phyloP scores from a whole-genome alignment of 768 basidiomycete species.

The Termitomyces sp. region DNA sequence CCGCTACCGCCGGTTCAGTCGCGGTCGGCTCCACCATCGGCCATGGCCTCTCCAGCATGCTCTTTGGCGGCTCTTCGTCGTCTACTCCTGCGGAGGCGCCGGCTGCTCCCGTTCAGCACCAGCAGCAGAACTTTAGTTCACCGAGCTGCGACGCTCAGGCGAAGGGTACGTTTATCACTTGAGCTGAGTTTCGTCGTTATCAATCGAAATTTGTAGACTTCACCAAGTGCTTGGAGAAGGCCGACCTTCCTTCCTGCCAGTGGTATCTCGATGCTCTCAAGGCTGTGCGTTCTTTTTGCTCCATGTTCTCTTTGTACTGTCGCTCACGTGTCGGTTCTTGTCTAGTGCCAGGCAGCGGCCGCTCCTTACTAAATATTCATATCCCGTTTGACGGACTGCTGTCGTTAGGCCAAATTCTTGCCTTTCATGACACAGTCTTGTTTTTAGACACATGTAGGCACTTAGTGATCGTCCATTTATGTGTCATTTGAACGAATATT shows the following conservation, averaged over 20 bases:
- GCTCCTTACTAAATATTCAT: conserved; percentile 38
- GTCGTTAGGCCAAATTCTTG: not conserved
- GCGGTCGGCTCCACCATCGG: conserved; percentile 85
- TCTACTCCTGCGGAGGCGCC: conserved; percentile 42
- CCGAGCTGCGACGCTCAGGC: conserved; percentile 74
- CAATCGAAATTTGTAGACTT: conserved; percentile 49
- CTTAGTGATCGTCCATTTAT: conserved; percentile 7
- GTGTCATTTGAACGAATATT: not conserved
- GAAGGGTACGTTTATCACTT: conserved; percentile 46
- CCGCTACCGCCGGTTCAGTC: conserved; percentile 86
- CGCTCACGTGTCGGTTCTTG: conserved; percentile 6
- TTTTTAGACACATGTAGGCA: conserved; percentile 10
- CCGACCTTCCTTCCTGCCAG: conserved; percentile 71
- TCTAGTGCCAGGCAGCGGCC: conserved; percentile 73
- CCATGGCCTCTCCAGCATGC: conserved; percentile 86
- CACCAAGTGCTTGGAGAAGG: conserved; percentile 80
- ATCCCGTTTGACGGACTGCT: not conserved
- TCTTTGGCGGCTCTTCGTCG: conserved; percentile 65
- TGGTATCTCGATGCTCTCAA: conserved; percentile 90
- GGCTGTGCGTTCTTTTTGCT: conserved; percentile 49
- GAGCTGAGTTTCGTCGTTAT: not conserved
- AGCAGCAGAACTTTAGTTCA: conserved; percentile 34
- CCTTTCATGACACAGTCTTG: not conserved
- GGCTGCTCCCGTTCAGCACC: conserved; percentile 44
- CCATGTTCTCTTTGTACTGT: not conserved